Evolutionary conservation across 345 rosid genomes (phyloP).

Genomic region (Anastatica hierochuntica): DNA sequence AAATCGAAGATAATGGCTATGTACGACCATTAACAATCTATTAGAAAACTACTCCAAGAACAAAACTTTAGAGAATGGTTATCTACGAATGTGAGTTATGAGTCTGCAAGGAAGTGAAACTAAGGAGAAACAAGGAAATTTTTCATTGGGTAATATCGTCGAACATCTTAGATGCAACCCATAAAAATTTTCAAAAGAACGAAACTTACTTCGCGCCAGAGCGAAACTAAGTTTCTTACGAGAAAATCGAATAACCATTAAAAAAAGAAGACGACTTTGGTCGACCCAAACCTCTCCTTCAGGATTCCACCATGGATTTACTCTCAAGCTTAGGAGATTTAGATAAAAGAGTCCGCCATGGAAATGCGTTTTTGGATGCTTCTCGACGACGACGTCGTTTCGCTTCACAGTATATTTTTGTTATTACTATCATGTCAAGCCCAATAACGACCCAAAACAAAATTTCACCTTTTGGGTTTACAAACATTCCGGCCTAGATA

Average conservation of each 20-base stretch:
- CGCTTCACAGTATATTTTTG: neutral
- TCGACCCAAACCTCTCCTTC: constrained; percentile 13
- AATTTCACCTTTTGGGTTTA: too few relatives aligned
- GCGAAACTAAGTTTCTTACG: neutral
- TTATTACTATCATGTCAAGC: neutral
- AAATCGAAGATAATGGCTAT: neutral
- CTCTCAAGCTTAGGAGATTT: constrained; percentile 9
- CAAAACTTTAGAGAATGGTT: neutral
- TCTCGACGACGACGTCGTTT: neutral
- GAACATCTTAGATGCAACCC: constrained; percentile 16
- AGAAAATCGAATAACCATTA: neutral
- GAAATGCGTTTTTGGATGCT: neutral
- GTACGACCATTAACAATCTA: neutral
- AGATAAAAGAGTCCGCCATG: constrained; percentile 13
- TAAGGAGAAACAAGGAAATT: neutral
- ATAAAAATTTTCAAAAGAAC: neutral
- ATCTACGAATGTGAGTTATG: neutral
- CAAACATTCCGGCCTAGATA: too few relatives aligned
- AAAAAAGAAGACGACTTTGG: constrained; percentile 14
- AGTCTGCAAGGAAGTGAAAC: constrained; percentile 1
- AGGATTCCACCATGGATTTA: constrained; percentile 27
- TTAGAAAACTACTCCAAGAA: neutral
- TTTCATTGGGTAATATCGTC: constrained; percentile 17
- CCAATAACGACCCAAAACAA: neutral
- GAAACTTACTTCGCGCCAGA: constrained; percentile 1